Evolutionary conservation across 2,329 filamentous ascomycete species (phyloP).

Genomic region (Fusarium sp.): DNA sequence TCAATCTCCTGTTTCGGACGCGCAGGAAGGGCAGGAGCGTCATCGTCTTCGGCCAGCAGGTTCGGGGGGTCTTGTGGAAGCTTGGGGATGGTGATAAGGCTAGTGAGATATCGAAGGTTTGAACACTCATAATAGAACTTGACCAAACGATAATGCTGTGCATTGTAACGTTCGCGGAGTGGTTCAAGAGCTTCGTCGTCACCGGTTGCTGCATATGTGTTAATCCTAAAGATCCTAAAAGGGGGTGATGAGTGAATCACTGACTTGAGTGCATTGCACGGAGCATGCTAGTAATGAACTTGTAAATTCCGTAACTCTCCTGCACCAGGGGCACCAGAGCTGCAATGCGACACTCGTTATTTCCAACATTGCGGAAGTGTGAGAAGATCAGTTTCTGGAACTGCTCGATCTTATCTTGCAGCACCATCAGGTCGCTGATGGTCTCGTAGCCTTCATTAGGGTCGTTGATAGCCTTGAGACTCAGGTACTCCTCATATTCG

Average conservation of each 20-base stretch:
- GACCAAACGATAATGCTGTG: conserved; percentile 94
- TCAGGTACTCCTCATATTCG: conserved; percentile 99
- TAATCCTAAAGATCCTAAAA: conserved; percentile 26
- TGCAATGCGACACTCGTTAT: conserved; percentile 97
- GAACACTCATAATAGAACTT: conserved; percentile 99
- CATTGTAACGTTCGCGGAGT: conserved; percentile 87
- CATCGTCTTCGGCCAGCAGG: conserved; percentile 84
- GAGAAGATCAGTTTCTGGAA: conserved; percentile 99
- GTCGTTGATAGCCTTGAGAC: conserved; percentile 96
- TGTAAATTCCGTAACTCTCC: conserved; percentile 99
- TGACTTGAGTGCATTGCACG: conserved; percentile 95
- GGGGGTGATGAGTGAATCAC: conserved; percentile 46
- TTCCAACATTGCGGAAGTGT: conserved; percentile 88
- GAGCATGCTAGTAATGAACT: conserved; percentile 99
- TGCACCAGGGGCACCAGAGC: conserved; percentile 92
- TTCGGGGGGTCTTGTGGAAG: conserved; percentile 94
- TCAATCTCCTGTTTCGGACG: conserved; percentile 81
- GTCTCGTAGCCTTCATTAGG: conserved; percentile 98
- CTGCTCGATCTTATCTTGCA: conserved; percentile 98
- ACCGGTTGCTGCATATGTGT: conserved; percentile 74
- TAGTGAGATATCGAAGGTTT: conserved; percentile 95
- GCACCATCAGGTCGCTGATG: conserved; percentile 93
- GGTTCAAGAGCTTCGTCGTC: conserved; percentile 93
- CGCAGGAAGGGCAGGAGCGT: conserved; percentile 82
- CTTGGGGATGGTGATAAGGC: conserved; percentile 94